Percentiles rank a stretch among this genome's conserved stretches.
phyloP scores from a whole-genome alignment of 306 rosid genomes.

The Lathyrus aphaca region DNA sequence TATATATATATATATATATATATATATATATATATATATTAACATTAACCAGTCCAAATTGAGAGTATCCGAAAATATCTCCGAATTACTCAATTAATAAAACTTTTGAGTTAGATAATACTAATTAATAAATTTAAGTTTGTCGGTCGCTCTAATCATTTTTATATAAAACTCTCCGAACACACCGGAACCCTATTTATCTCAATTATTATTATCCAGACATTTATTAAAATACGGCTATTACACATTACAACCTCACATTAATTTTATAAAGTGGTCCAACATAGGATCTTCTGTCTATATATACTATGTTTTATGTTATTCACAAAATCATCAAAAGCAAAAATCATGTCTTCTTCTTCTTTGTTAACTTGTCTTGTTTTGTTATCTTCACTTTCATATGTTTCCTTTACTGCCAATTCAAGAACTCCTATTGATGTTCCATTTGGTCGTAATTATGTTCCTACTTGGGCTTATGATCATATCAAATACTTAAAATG shows the following conservation, averaged over 20 bases:
- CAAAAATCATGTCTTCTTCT: slow-evolving; percentile 41
- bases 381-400: slow-evolving; percentile 40
- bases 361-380: slow-evolving; percentile 36
- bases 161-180: no score
- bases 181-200: no score
- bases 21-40: no score
- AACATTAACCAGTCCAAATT: no score
- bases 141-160: no score
- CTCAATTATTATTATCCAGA: no score
- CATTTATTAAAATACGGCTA: no score
- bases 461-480: slow-evolving; percentile 83
- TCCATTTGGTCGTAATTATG: slow-evolving; percentile 73
- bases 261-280: neutral
- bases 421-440: slow-evolving; percentile 61
- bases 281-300: slow-evolving; percentile 24
- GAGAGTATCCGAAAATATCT: no score
- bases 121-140: no score
- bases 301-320: slow-evolving; percentile 21
- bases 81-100: no score
- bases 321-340: slow-evolving; percentile 26
- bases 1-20: no score
- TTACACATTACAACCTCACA: slow-evolving; percentile 22
- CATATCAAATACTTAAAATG: slow-evolving; percentile 74
- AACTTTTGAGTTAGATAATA: no score
- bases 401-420: slow-evolving; percentile 40